Evolutionary conservation across 2,329 filamentous ascomycete species (phyloP).

Genomic region (Stenocarpella maydis): DNA sequence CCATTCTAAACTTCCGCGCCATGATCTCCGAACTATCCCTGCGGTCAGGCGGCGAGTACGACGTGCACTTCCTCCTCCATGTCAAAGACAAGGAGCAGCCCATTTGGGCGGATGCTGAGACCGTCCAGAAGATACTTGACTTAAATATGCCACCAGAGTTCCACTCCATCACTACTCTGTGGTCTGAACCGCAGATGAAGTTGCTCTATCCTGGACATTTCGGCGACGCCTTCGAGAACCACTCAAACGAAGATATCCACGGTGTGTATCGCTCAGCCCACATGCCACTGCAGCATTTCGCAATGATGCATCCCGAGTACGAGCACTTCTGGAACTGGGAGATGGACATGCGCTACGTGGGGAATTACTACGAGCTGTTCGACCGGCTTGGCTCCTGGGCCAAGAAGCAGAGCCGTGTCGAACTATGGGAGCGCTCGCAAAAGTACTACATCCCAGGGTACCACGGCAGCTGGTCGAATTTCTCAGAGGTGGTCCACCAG

Average conservation of each 20-base stretch:
- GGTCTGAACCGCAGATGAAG: conserved; percentile 86
- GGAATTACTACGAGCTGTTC: conserved; percentile 77
- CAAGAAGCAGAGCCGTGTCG: conserved; percentile 70
- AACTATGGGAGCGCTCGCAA: conserved; percentile 80
- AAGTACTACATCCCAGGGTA: conserved; percentile 79
- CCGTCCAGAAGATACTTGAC: conserved; percentile 75
- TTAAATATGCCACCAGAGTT: conserved; percentile 77
- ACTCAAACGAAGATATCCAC: conserved; percentile 65
- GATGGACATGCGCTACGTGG: conserved; percentile 72
- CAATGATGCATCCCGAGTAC: conserved; percentile 69
- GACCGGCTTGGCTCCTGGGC: conserved; percentile 73
- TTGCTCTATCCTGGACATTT: conserved; percentile 77
- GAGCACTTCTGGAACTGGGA: conserved; percentile 76
- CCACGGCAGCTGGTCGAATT: conserved; percentile 78
- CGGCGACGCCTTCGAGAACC: conserved; percentile 71
- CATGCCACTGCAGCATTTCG: conserved; percentile 70
- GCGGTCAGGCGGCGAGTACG: conserved; percentile 81
- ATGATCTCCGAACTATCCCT: conserved; percentile 81
- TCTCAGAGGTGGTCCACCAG: conserved; percentile 69
- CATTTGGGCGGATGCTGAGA: conserved; percentile 82
- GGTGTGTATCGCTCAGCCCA: conserved; percentile 74
- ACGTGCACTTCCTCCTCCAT: conserved; percentile 83
- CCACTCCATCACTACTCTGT: conserved; percentile 80
- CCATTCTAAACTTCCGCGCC: conserved; percentile 82
- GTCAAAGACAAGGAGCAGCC: conserved; percentile 81